Evolutionary conservation across 441 rosid species (phyloP).

Genomic region (Gossypium trilobum): DNA sequence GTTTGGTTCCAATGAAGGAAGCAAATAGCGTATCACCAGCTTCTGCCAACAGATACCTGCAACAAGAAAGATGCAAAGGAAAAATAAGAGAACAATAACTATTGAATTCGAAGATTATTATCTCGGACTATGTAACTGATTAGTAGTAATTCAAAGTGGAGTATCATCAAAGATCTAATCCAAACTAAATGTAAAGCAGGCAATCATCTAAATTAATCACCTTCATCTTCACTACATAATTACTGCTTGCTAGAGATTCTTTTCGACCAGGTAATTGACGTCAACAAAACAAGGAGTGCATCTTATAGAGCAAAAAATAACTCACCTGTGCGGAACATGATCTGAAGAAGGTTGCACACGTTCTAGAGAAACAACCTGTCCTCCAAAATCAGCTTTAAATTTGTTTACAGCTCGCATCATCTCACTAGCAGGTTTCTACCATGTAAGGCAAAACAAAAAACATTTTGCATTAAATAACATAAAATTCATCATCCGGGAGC

Average conservation of each 20-base stretch:
- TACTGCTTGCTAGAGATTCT: background rate
- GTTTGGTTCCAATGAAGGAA: slow-evolving; percentile 88
- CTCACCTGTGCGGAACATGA: slow-evolving; percentile 85
- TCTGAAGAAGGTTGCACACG: slow-evolving; percentile 91
- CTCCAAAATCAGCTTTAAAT: slow-evolving; percentile 90
- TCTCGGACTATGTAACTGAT: background rate
- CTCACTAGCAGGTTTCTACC: slow-evolving; percentile 76
- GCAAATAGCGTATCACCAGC: slow-evolving; percentile 94
- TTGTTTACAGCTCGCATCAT: slow-evolving; percentile 83
- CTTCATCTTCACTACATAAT: background rate
- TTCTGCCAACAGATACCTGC: slow-evolving; percentile 87
- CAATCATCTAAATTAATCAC: background rate
- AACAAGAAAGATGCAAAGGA: slow-evolving; percentile 3
- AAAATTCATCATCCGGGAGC: background rate
- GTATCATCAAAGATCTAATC: background rate
- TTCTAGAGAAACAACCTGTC: slow-evolving; percentile 72
- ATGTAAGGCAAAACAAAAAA: slow-evolving; percentile 1
- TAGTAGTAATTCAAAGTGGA: background rate
- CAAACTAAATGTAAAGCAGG: background rate
- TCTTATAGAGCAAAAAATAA: background rate
- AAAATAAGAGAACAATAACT: background rate
- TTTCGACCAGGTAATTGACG: background rate
- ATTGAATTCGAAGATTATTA: background rate
- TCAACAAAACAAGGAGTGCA: background rate
- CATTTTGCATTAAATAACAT: background rate